These are phyloP conservation scores for Paxillus involutus DNA, from an alignment of 768 basidiomycete species.

Conservation along the genomic window DNA sequence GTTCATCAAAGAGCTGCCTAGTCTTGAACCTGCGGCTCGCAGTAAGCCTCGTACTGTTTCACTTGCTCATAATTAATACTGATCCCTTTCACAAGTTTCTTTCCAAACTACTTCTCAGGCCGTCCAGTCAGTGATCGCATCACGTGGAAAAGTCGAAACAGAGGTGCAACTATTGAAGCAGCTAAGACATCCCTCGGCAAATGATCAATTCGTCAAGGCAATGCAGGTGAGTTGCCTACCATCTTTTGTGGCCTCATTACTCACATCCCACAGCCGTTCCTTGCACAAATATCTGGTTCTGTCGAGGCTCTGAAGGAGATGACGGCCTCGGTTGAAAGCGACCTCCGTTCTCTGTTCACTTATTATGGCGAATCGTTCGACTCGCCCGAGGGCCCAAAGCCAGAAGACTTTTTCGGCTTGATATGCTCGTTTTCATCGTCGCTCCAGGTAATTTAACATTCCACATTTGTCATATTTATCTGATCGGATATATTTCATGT, in stretches of 20 bases:
- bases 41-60: slow-evolving; percentile 38
- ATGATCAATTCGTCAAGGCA: slow-evolving; percentile 63
- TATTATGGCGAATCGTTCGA: slow-evolving; percentile 82
- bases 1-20: slow-evolving; percentile 81
- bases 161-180: slow-evolving; percentile 52
- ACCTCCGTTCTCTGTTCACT: slow-evolving; percentile 55
- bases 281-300: slow-evolving; percentile 41
- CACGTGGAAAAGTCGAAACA: slow-evolving; percentile 52
- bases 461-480: not conserved
- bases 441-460: slow-evolving; percentile 50
- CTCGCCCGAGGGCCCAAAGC: slow-evolving; percentile 61
- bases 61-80: not conserved
- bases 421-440: slow-evolving; percentile 74
- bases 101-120: slow-evolving; percentile 60
- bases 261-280: slow-evolving; percentile 25
- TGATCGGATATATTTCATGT: not conserved
- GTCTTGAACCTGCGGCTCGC: slow-evolving; percentile 80
- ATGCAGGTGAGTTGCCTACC: slow-evolving; percentile 56
- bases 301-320: slow-evolving; percentile 69
- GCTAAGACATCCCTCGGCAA: slow-evolving; percentile 26
- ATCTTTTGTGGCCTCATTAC: not conserved
- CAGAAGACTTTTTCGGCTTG: slow-evolving; percentile 81
- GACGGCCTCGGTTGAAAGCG: slow-evolving; percentile 53
- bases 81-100: slow-evolving; percentile 55
- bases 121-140: slow-evolving; percentile 55